Conservation (phyloP, 2,329 filamentous ascomycete species). For the Verticillium isaacii region DNA sequence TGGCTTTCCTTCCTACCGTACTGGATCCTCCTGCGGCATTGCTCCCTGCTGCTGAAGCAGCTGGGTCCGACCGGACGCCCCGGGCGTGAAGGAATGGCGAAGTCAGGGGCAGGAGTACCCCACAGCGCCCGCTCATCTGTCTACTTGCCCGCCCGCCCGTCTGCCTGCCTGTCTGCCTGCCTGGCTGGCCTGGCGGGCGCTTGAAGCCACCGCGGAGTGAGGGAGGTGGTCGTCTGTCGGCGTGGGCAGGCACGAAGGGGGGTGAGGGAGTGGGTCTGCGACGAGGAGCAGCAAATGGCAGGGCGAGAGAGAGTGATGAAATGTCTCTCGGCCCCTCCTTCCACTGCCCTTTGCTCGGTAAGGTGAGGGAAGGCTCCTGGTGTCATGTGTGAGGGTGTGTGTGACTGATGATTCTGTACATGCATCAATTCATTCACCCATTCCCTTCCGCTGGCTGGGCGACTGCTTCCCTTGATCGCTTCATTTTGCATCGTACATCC, state of each 20-base stretch:
- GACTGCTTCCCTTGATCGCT: not conserved
- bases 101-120: not conserved
- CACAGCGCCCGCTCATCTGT: not conserved
- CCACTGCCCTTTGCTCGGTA: not conserved
- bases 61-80: not conserved
- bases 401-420: not conserved
- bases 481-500: not conserved
- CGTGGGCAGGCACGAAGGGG: too few species aligned
- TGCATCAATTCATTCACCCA: not conserved
- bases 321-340: not conserved
- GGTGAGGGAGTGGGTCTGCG: not conserved
- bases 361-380: not conserved
- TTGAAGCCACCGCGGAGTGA: not conserved
- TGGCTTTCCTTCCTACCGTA: not conserved
- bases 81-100: not conserved
- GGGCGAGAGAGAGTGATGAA: not conserved
- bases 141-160: not conserved
- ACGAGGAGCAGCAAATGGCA: not conserved
- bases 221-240: not conserved
- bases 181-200: too few species aligned
- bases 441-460: not conserved
- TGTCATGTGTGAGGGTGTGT: not conserved
- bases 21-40: not conserved
- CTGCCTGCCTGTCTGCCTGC: too few species aligned
- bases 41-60: not conserved